Percentiles rank a stretch among this genome's conserved stretches.
These are phyloP conservation scores for Mycena leptocephala DNA, from an alignment of 768 basidiomycete genomes.

Conservation along the genomic window DNA sequence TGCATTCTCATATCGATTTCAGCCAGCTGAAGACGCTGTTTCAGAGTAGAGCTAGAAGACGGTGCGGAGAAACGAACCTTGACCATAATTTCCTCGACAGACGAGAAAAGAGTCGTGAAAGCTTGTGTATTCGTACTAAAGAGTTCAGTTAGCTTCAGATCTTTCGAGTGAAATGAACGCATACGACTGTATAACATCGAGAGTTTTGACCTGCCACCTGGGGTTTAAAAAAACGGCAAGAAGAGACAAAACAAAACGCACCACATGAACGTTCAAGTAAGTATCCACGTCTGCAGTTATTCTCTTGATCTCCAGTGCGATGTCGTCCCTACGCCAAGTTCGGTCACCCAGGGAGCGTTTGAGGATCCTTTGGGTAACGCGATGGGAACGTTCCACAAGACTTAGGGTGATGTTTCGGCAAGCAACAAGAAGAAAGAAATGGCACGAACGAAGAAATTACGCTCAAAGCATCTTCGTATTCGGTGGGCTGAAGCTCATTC, in stretches of 20 bases:
- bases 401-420: background rate
- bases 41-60: background rate
- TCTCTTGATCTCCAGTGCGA: background rate
- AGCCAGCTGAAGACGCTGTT: background rate
- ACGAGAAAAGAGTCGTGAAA: background rate
- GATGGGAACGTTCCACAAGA: background rate
- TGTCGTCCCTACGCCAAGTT: background rate
- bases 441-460: background rate
- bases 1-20: background rate
- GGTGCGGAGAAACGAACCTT: background rate
- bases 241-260: background rate
- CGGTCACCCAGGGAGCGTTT: background rate
- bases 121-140: background rate
- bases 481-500: background rate
- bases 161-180: background rate
- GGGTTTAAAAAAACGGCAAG: background rate
- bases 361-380: background rate
- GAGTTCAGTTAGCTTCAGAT: too few relatives aligned
- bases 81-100: background rate
- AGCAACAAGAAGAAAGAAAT: background rate
- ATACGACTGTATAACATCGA: conserved; percentile 1
- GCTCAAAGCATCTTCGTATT: background rate
- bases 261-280: background rate
- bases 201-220: background rate
- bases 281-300: background rate